Conservation (phyloP, 2,329 filamentous ascomycete genomes). For the Aspergillus flavus region DNA sequence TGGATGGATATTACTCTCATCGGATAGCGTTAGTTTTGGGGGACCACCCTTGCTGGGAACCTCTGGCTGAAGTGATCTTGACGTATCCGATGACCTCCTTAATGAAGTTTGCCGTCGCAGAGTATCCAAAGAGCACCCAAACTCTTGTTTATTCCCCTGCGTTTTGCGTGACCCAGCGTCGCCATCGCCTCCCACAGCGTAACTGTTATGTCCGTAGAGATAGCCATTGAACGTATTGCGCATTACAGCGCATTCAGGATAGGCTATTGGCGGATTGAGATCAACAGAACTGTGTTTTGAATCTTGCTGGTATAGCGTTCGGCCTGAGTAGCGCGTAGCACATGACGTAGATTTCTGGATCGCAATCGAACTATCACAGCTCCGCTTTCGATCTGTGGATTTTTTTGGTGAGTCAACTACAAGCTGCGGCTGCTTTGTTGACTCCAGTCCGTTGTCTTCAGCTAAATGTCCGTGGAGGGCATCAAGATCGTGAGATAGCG, state of each 20-base stretch:
- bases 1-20: slow-evolving; percentile 60
- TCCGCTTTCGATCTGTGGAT: slow-evolving; percentile 17
- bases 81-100: slow-evolving; percentile 21
- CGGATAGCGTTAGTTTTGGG: slow-evolving; percentile 27
- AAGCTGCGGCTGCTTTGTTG: slow-evolving; percentile 13
- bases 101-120: slow-evolving; percentile 24
- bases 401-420: slow-evolving; percentile 15
- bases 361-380: slow-evolving; percentile 13
- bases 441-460: slow-evolving; percentile 10
- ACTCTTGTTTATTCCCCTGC: slow-evolving; percentile 20
- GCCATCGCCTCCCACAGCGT: slow-evolving; percentile 9
- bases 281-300: slow-evolving; percentile 30
- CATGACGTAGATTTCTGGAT: slow-evolving; percentile 28
- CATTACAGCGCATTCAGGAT: slow-evolving; percentile 12
- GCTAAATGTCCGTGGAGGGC: slow-evolving; percentile 17
- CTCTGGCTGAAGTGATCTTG: slow-evolving; percentile 23
- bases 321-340: slow-evolving; percentile 34
- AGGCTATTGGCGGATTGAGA: slow-evolving; percentile 17
- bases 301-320: slow-evolving; percentile 30
- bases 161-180: slow-evolving; percentile 2
- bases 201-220: slow-evolving; percentile 16
- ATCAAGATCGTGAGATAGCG: slow-evolving; percentile 29
- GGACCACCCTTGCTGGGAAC: slow-evolving; percentile 16
- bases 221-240: slow-evolving; percentile 7
- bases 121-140: slow-evolving; percentile 31